Evolutionary conservation across 2,329 filamentous ascomycete genomes (phyloP), one percentile per base, ranked within the genome.

Genomic region (Aspergillus sp.): DNA sequence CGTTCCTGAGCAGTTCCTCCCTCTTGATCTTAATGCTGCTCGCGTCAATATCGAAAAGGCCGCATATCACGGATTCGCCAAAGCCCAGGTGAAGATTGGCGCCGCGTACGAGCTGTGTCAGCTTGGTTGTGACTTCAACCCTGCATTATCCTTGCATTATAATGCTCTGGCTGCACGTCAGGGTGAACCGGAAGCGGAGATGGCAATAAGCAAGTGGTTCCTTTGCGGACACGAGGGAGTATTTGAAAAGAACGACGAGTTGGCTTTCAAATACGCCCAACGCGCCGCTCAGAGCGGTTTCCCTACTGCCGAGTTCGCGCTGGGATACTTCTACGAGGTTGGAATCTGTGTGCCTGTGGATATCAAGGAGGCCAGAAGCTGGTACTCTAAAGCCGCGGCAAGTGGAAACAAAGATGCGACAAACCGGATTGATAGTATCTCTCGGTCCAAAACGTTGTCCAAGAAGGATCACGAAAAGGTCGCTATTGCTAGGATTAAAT

Each of bases 131-230:
- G 90, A 96, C 54, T 98, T 98, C 68, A 90, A 94, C 60, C 90
- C 93, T 1, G 86, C 89, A 0, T 79, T 94, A 49, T 97, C 91
- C 1, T 72, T 98, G 46, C 93, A 98, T 65, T 98, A 98, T 73
- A 96, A 97, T 62, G 88, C 89, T 33, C 78, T 98, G 27, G 91
- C 93, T 19, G 87, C 93, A 10, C 84, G 87, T 55, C 93, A 97
- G 70, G 91, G 90, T 15, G 90, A 97, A 60, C 78, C 90, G 0
- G 93, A 98, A 66, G 93, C 91, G 0, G 90, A 95, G 51, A 86
- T 98, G 70, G 90, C 91, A 23, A 90, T 98, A 52, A 97, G 91
- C 69, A 93, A 95, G 69, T 98, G 93, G 93, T 98, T 97, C 64
- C 77, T 98, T 23, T 97, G 95, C 61, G 93, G 93, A 2, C 90